Conservation (phyloP, 2,329 filamentous ascomycete genomes). For the Knufia petricola region DNA sequence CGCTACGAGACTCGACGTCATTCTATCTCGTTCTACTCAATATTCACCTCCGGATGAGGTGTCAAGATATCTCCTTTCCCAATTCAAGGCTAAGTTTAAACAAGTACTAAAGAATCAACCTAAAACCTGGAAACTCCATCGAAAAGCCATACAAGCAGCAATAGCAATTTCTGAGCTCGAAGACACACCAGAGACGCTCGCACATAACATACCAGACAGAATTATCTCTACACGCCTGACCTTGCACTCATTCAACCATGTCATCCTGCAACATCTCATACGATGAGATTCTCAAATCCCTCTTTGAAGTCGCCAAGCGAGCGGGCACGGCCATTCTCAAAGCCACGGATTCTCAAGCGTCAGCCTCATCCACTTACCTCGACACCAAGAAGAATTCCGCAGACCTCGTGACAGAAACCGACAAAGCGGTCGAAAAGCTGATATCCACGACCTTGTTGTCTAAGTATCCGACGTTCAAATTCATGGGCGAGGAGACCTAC, state of each 20-base stretch:
- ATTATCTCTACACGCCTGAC: no score
- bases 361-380: slow-evolving; percentile 25
- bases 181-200: no score
- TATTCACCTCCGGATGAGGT: no score
- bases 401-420: slow-evolving; percentile 55
- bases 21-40: no score
- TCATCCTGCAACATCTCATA: slow-evolving; percentile 4
- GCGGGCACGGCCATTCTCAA: slow-evolving; percentile 36
- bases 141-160: no score
- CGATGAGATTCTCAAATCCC: slow-evolving; percentile 30
- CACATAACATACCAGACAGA: no score
- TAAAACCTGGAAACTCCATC: no score
- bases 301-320: slow-evolving; percentile 32
- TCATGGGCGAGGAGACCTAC: slow-evolving; percentile 54
- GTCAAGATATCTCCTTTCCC: no score
- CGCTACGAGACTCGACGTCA: neutral
- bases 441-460: slow-evolving; percentile 42
- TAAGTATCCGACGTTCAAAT: slow-evolving; percentile 42
- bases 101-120: no score
- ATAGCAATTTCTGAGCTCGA: no score
- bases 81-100: no score
- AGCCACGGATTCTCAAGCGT: slow-evolving; percentile 28
- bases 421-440: slow-evolving; percentile 51
- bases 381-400: slow-evolving; percentile 44
- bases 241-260: neutral